Evolutionary conservation across 2,329 filamentous ascomycete species (phyloP), one percentile per base, ranked within the genome.

Genomic region (Fusarium virguliforme): DNA sequence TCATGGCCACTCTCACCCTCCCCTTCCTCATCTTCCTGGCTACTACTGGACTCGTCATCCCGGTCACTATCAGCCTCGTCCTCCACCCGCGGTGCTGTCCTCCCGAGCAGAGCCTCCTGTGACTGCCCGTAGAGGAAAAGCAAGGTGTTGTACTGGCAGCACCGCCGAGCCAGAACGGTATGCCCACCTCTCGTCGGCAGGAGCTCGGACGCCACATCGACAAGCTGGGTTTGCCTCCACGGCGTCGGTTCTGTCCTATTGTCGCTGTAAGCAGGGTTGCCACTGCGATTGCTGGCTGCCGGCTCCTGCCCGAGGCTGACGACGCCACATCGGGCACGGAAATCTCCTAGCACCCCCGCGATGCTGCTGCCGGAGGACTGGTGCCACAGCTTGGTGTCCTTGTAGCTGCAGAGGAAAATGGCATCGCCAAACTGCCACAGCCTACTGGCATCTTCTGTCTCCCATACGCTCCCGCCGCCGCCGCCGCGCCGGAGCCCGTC

Each of bases 1-100:
- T 58, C 24, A 58, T 58, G 38, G 35, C 15, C 34, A 56, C 1
- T 28, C 40, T 37, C 10, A 40, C 53, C 53, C 7, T 56, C 34
- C 38, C 55, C 38, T 41, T 58, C 55, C 22, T 58, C 38, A 30
- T 58, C 55, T 58, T 58, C 38, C 26, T 58, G 18, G 8, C 55
- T 41, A 43, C 26, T 58, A 58, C 26, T 13, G 8, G 26, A 13
- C 38, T 41, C 38, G n/a, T 58, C n/a, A 58, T 46, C 55, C 38
- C 26, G 12, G 55, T 58, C 38, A 43, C 22, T 24, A 58, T 58
- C 26, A 37, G 35, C 55, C 55, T 41, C 38, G 15, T 35, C 55
- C 55, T 58, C 38, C 38, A 32, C 38, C 38, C 38, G 22, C 55
- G 55, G 38, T n/a, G 37, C 55, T 41, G 4, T 18, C 38, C 38